Evolutionary conservation across 1,139 yeast genomes (phyloP), one percentile per base, ranked within the genome.

Genomic region (Blastobotrys serpentis): DNA sequence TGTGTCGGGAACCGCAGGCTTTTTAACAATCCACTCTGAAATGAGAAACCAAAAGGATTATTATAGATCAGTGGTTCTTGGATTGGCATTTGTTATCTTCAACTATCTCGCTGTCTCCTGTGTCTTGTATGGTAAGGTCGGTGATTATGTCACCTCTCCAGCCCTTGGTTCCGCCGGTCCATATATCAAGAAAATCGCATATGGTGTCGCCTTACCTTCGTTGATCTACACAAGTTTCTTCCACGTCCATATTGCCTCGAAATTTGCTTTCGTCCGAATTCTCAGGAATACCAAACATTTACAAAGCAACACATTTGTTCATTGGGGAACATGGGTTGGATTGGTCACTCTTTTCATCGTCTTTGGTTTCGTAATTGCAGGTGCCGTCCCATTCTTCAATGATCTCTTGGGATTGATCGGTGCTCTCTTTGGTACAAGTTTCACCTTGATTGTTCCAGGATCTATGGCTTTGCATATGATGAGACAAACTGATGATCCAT

Each of bases 311-410:
- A 41, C 42, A n/a, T 14, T 42, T 5, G 55, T 65, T 21, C 83
- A 83, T 2, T 79, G 84, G 84, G 47, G 61, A 4, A 68, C 72
- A 3, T 80, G 85, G 84, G 57, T 66, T 2, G 71, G 64, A 0
- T 56, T 79, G 47, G 71, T 76, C 48, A 60, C 67, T 6, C 50
- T 56, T 1, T 66, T 76, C 17, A 79, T 84, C 83, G 61, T 71
- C n/a, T 38, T 74, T 18, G 82, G 82, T 0, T 80, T 79, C 55
- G 64, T 79, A 16, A 69, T 80, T 58, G 83, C 84, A 1, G 82
- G 79, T 57, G 82, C 78, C 26, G 78, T 79, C 57, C 85, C 85
- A 11, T 80, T 80, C 63, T 80, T 80, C 63, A 72, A 78, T 26
- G 84, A 79, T 56, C 65, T 80, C 54, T 68, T 79, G 43, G 72